Evolutionary conservation across 208 protist genomes (phyloP).

Genomic region (Wallacemonas rigidus): DNA sequence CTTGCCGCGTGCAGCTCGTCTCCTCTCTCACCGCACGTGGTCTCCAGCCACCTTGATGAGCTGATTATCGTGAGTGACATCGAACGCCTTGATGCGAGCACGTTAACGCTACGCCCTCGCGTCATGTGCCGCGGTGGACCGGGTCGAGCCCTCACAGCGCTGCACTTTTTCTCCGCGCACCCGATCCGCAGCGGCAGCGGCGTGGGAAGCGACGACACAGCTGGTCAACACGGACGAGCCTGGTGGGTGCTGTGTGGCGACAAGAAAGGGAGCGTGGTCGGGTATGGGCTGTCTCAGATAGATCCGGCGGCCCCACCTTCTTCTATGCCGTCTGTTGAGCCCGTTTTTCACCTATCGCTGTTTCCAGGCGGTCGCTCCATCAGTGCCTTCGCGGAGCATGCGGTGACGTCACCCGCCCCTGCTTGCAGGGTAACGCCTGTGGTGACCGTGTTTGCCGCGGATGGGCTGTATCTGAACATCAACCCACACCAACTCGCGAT

Average conservation of each 20-base stretch:
- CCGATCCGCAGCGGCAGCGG: no score
- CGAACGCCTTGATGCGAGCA: no score
- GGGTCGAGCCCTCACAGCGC: background rate
- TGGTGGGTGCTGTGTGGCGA: conserved; percentile 3
- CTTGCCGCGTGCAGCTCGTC: background rate
- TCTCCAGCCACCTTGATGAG: background rate
- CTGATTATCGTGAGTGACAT: background rate
- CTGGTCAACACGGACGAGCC: background rate
- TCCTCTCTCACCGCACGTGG: background rate
- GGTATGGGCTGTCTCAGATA: background rate
- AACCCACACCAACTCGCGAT: background rate
- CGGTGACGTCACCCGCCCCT: background rate
- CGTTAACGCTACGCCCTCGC: background rate
- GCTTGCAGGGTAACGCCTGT: background rate
- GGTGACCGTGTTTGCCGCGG: background rate
- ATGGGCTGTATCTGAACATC: background rate
- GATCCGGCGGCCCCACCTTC: background rate
- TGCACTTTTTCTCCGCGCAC: background rate
- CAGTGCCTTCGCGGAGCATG: background rate
- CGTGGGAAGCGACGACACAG: background rate
- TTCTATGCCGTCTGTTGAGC: background rate
- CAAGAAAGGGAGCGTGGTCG: background rate
- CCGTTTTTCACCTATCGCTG: background rate
- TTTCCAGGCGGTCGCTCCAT: background rate
- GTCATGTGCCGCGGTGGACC: conserved; percentile 1